Conservation (phyloP, 805 yeast species). For the Teunomyces lycoperdinae region DNA sequence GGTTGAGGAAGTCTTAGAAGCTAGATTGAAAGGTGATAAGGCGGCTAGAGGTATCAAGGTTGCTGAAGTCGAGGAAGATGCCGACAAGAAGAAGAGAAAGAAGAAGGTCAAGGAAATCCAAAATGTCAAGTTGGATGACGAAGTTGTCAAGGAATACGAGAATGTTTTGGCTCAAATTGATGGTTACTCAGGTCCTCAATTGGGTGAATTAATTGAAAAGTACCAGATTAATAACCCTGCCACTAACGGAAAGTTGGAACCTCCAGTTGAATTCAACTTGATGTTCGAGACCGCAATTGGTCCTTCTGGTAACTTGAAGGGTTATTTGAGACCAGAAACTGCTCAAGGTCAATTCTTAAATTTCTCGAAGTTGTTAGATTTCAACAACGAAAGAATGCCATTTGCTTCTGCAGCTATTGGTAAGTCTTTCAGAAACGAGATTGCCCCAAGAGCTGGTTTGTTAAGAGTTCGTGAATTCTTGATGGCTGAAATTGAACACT, state of each 20-base stretch:
- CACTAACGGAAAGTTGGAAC: constrained; percentile 80
- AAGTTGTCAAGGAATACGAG: constrained; percentile 77
- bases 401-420: constrained; percentile 99
- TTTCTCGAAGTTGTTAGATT: constrained; percentile 89
- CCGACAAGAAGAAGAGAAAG: constrained; percentile 67
- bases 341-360: constrained; percentile 99
- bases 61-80: constrained; percentile 54
- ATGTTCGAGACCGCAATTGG: constrained; percentile 99
- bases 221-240: constrained; percentile 88
- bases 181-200: constrained; percentile 88
- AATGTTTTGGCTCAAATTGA: constrained; percentile 87
- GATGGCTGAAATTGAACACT: constrained; percentile 99
- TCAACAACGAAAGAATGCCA: constrained; percentile 95
- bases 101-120: constrained; percentile 89
- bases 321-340: constrained; percentile 96
- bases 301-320: constrained; percentile 94
- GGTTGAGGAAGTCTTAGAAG: constrained; percentile 95
- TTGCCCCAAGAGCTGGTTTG: constrained; percentile 96
- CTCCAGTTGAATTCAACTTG: constrained; percentile 92
- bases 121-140: constrained; percentile 90
- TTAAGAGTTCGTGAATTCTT: constrained; percentile 97
- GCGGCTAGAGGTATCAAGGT: constrained; percentile 84
- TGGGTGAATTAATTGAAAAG: constrained; percentile 84
- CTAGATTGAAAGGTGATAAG: constrained; percentile 94
- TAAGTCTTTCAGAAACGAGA: constrained; percentile 97